Percentiles rank a stretch among this genome's conserved stretches.
phyloP scores from a whole-genome alignment of 768 basidiomycete genomes.

The Leccinellum albellum region DNA sequence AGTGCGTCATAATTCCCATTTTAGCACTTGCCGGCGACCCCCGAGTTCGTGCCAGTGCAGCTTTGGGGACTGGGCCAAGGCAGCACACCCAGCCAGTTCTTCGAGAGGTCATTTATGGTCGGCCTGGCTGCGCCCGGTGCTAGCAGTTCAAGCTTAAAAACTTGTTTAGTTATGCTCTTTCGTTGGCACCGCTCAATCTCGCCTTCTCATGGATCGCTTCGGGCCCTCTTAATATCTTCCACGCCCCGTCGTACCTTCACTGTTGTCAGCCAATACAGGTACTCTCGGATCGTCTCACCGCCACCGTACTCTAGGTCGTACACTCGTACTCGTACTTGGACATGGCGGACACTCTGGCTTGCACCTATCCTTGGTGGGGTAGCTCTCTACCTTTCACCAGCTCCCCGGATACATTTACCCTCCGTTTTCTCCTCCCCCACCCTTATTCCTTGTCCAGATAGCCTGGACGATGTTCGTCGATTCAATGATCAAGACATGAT shows the following conservation, averaged over 20 bases:
- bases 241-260: constrained; percentile 26
- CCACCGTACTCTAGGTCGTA: constrained; percentile 16
- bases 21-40: too few species aligned
- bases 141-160: constrained; percentile 24
- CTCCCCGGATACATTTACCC: constrained; percentile 39
- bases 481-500: constrained; percentile 38
- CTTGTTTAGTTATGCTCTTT: constrained; percentile 32
- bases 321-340: constrained; percentile 29
- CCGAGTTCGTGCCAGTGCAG: too few species aligned
- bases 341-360: constrained; percentile 42
- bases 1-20: too few species aligned
- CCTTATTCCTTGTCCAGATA: constrained; percentile 41
- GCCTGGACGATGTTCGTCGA: constrained; percentile 9
- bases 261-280: constrained; percentile 2
- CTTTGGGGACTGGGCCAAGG: too few species aligned
- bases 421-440: constrained; percentile 49
- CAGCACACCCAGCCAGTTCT: constrained; percentile 33
- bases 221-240: constrained; percentile 7
- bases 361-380: constrained; percentile 56
- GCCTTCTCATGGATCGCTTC: constrained; percentile 24
- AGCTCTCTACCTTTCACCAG: constrained; percentile 45
- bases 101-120: constrained; percentile 44
- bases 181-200: constrained; percentile 23
- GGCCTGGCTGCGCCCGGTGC: constrained; percentile 47
- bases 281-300: constrained; percentile 10